A percentile compares a stretch with the other conserved stretches of the same genome.
Evolutionary conservation across 2,329 filamentous ascomycete species (phyloP).

Genomic region (Pyricularia sp.): DNA sequence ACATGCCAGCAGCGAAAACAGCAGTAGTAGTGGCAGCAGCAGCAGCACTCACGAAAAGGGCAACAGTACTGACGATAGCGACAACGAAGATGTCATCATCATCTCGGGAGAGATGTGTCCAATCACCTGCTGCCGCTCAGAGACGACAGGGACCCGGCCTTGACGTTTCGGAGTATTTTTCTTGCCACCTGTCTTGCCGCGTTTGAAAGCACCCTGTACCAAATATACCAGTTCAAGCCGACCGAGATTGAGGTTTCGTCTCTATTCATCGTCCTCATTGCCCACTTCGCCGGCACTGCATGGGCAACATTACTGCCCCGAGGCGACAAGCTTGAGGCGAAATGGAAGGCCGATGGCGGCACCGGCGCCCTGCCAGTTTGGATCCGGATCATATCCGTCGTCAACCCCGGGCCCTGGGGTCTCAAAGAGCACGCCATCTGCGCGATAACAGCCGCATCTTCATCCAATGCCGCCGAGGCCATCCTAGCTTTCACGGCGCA

Average conservation of each 20-base stretch:
- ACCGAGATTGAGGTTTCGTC: background rate
- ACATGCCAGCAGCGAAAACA: background rate
- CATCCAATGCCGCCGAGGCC: conserved; percentile 32
- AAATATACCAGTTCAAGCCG: background rate
- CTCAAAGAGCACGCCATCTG: conserved; percentile 44
- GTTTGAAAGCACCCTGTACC: background rate
- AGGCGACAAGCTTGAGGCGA: background rate
- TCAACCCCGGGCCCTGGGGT: conserved; percentile 38
- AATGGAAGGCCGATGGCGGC: background rate
- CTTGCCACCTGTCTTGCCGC: background rate
- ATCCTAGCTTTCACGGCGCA: conserved; percentile 32
- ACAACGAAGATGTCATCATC: background rate
- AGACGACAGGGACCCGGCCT: background rate
- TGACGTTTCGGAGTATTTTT: background rate
- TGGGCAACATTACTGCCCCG: background rate
- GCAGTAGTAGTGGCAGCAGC: background rate
- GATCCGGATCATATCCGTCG: conserved; percentile 26
- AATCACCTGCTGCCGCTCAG: background rate
- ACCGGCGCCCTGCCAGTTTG: conserved; percentile 18
- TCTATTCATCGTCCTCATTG: background rate
- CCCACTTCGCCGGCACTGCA: background rate
- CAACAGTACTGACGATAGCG: background rate
- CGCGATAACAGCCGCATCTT: conserved; percentile 39
- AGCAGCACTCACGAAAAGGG: background rate
- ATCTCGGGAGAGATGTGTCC: background rate